Base-by-base conservation (phyloP, 225 moss, liverwort and hornwort genomes). In the Pseudoscleropodium purum region DNA sequence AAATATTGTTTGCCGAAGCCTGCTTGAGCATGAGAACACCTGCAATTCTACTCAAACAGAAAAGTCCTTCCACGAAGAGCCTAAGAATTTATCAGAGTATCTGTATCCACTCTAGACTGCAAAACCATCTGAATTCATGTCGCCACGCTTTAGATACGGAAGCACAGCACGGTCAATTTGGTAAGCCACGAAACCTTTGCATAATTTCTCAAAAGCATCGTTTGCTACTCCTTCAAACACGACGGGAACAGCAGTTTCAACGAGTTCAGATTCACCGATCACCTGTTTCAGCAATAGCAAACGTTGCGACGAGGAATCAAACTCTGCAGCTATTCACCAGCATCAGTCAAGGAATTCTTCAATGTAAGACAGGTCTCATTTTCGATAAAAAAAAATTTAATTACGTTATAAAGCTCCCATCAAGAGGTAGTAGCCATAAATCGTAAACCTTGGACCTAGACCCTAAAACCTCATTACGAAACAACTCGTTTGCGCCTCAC, bases 41-140 rank as follows among this genome's bases (percentile, higher is more conserved):
- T 93, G 95, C 93, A 94, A 96, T 64, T 95, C 93, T 83, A 91
- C 92, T 63, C 92, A 92, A 10, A 90, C 85, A 70, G 90, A 91
- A 75, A 93, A 89, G 63, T 90, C 37, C 34, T 79, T 86, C 79
- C 94, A 92, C 64, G 94, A 89, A 39, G 84, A 83, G 56, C 81
- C 90, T 26, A 95, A 62, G 72, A 93, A 92, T 52, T 90, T 92
- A 80, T 92, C 94, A 94, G 8, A 97, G 92, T 89, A 91, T 83
- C 88, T 95, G 93, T 92, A 96, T 91, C 94, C 93, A 95, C 37
- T 85, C 89, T 65, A 91, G 62, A 69, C 78, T 92, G 62, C 93
- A 91, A 74, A 82, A 93, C 92, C 52, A 79, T 76, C 76, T 36
- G 62, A 75, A 92, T 88, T 94, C 97, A 96, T 47, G 90, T 60